Percentiles rank a stretch among this genome's conserved stretches.
phyloP scores from a whole-genome alignment of 2,329 filamentous ascomycete genomes.

The Dothidotthia symphoricarpi region DNA sequence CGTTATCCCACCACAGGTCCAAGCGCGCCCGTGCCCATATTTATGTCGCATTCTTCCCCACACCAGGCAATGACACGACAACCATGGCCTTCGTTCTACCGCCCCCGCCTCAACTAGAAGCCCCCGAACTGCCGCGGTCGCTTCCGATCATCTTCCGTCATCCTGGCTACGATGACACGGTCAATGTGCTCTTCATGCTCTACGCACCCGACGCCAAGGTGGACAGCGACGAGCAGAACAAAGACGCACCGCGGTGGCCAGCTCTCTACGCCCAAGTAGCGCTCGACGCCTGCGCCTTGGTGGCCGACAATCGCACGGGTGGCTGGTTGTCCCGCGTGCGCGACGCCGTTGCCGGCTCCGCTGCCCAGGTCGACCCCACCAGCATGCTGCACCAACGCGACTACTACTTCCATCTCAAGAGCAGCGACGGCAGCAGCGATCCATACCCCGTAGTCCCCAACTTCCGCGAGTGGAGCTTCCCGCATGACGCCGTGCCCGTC shows the following conservation, averaged over 20 bases:
- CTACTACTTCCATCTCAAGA: slow-evolving; percentile 8
- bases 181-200: slow-evolving; percentile 9
- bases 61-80: too few relatives aligned
- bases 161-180: slow-evolving; percentile 10
- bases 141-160: slow-evolving; percentile 8
- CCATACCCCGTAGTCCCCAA: slow-evolving; percentile 6
- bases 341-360: slow-evolving; percentile 3
- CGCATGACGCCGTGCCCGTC: slow-evolving; percentile 4
- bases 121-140: too few relatives aligned
- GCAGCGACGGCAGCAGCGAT: slow-evolving; percentile 2
- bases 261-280: slow-evolving; percentile 9
- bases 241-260: too few relatives aligned
- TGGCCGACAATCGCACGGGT: slow-evolving; percentile 1
- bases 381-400: slow-evolving; percentile 6
- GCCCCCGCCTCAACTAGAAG: too few relatives aligned
- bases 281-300: slow-evolving; percentile 9
- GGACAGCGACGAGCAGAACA: slow-evolving; percentile 3
- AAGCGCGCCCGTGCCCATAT: too few relatives aligned
- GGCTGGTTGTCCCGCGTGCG: slow-evolving; percentile 7
- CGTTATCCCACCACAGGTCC: too few relatives aligned
- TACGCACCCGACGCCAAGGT: slow-evolving; percentile 7
- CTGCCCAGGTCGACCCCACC: slow-evolving; percentile 4
- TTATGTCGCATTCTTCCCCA: too few relatives aligned
- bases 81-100: too few relatives aligned
- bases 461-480: slow-evolving; percentile 7